These are phyloP conservation scores for Peronospora farinosa DNA, from an alignment of 352 stramenopile genomes.

Conservation along the genomic window DNA sequence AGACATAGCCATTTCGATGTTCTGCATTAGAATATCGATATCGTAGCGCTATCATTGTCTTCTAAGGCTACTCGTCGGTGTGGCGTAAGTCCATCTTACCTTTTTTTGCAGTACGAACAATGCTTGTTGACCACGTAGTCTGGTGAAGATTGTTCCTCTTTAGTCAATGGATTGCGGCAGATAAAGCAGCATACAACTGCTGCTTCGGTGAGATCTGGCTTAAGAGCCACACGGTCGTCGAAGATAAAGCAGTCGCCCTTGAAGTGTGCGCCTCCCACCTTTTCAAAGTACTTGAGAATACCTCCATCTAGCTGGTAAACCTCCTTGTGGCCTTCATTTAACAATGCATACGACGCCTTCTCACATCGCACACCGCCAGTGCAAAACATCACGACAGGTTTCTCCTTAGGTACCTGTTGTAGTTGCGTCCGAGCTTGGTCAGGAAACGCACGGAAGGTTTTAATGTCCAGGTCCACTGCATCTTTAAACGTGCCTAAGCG, in stretches of 20 bases:
- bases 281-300: conserved; percentile 78
- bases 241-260: conserved; percentile 77
- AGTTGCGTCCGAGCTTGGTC: conserved; percentile 32
- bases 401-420: conserved; percentile 52
- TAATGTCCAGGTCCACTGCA: conserved; percentile 59
- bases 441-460: conserved; percentile 64
- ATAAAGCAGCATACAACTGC: conserved; percentile 40
- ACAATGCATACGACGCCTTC: conserved; percentile 61
- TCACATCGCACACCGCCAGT: conserved; percentile 70
- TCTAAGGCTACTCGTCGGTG: not conserved
- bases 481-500: conserved; percentile 69
- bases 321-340: conserved; percentile 43
- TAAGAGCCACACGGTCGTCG: conserved; percentile 65
- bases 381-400: conserved; percentile 78
- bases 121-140: conserved; percentile 38
- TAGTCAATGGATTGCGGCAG: conserved; percentile 52
- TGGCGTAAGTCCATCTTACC: conserved; percentile 46
- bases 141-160: conserved; percentile 37
- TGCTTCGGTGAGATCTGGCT: conserved; percentile 47
- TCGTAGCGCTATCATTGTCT: not conserved
- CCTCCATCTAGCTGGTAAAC: conserved; percentile 73
- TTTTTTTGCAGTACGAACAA: conserved; percentile 54
- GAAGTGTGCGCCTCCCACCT: conserved; percentile 60
- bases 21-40: not conserved
- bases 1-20: not conserved